phyloP scores from a whole-genome alignment of 1,139 yeast genomes.

The Taphrina sp. region DNA sequence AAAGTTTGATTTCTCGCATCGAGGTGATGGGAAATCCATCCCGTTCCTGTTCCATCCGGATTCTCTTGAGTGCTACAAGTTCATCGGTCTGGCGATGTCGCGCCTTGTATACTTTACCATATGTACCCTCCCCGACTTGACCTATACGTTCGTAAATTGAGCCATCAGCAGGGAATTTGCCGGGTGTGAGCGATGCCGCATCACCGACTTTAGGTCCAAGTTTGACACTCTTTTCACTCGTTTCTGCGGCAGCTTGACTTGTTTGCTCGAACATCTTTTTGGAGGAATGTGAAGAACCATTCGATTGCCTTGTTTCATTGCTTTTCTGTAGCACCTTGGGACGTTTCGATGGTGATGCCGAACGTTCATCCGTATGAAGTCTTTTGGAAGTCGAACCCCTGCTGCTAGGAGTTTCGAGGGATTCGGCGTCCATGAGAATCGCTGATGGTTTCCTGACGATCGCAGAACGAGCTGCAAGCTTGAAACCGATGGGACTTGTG shows the following conservation, averaged over 20 bases:
- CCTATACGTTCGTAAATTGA: conserved; percentile 48
- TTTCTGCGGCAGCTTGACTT: too few species aligned
- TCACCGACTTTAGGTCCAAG: too few species aligned
- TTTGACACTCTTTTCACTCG: too few species aligned
- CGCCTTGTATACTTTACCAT: conserved; percentile 79
- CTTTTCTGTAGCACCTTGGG: conserved; percentile 4
- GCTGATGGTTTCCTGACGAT: too few species aligned
- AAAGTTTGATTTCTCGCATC: conserved; percentile 78
- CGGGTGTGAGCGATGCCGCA: neutral
- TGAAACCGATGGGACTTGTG: too few species aligned
- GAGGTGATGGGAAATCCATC: conserved; percentile 98
- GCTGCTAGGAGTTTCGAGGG: too few species aligned
- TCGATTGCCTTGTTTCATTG: too few species aligned
- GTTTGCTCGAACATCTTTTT: too few species aligned
- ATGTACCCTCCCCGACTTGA: conserved; percentile 82
- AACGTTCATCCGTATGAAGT: neutral
- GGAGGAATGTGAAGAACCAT: too few species aligned
- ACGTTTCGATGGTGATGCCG: conserved; percentile 2
- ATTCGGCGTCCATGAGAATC: too few species aligned
- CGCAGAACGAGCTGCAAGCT: too few species aligned
- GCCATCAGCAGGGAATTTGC: neutral
- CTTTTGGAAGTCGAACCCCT: too few species aligned
- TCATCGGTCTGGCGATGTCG: conserved; percentile 64
- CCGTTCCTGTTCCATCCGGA: conserved; percentile 79
- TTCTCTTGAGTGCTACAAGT: conserved; percentile 76